These are phyloP conservation scores for Camelina laxa DNA, from an alignment of 345 rosid genomes.

Conservation along the genomic window DNA sequence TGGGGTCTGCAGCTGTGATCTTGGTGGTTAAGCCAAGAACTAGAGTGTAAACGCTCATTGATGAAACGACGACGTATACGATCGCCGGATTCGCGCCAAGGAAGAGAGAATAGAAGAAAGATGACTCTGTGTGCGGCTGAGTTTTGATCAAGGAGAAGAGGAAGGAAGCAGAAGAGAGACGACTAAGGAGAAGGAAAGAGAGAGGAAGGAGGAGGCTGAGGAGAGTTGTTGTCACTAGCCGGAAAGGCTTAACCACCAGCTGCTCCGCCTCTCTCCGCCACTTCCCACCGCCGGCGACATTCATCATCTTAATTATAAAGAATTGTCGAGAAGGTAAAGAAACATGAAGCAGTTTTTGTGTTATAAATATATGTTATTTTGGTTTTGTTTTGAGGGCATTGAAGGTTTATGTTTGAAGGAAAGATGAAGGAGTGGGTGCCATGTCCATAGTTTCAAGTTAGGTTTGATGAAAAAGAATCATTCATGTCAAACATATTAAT, in stretches of 20 bases:
- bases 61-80: slow-evolving; percentile 52
- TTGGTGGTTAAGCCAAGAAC: slow-evolving; percentile 63
- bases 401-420: slow-evolving; percentile 42
- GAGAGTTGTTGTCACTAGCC: slow-evolving; percentile 55
- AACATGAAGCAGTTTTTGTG: slow-evolving; percentile 24
- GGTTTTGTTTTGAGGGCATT: not conserved
- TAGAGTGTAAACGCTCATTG: slow-evolving; percentile 55
- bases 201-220: slow-evolving; percentile 74
- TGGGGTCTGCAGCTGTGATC: slow-evolving; percentile 39
- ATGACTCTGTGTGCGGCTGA: slow-evolving; percentile 23
- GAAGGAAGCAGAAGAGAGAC: slow-evolving; percentile 55
- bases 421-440: slow-evolving; percentile 57
- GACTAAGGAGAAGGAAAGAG: slow-evolving; percentile 67
- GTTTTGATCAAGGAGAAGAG: slow-evolving; percentile 39
- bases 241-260: slow-evolving; percentile 48
- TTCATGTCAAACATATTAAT: slow-evolving; percentile 17
- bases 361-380: slow-evolving; percentile 21
- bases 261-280: slow-evolving; percentile 40
- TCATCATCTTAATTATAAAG: slow-evolving; percentile 10
- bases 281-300: slow-evolving; percentile 9
- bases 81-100: slow-evolving; percentile 48
- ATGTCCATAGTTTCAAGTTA: slow-evolving; percentile 57
- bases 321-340: slow-evolving; percentile 14
- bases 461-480: slow-evolving; percentile 44
- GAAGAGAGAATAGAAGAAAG: slow-evolving; percentile 42